These are phyloP conservation scores for Comarum palustre DNA, from an alignment of 306 rosid species.

Conservation along the genomic window DNA sequence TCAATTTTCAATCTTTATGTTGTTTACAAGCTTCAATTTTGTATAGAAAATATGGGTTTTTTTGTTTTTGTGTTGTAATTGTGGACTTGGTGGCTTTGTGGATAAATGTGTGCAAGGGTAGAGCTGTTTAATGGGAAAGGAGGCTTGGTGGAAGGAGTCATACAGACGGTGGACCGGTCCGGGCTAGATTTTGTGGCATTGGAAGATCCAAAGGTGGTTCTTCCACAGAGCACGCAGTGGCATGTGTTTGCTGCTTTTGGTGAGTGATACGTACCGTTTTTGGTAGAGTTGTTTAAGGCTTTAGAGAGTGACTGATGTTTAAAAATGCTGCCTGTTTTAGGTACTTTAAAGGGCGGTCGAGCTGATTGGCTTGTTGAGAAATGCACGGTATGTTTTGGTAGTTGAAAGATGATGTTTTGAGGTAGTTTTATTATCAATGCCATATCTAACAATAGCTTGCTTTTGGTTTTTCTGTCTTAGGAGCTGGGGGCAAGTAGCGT, in stretches of 20 bases:
- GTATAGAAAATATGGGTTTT: background rate
- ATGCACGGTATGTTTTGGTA: conserved; percentile 63
- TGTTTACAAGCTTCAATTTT: background rate
- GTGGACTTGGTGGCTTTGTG: conserved; percentile 21
- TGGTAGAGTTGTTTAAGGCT: conserved; percentile 16
- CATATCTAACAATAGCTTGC: conserved; percentile 12
- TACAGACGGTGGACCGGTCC: conserved; percentile 49
- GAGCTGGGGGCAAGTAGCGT: conserved; percentile 90
- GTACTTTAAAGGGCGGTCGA: conserved; percentile 89
- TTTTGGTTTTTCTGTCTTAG: conserved; percentile 40
- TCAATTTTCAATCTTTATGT: background rate
- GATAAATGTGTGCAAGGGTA: conserved; percentile 59
- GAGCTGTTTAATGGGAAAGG: conserved; percentile 95
- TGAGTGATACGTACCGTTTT: conserved; percentile 29
- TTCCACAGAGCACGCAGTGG: conserved; percentile 58
- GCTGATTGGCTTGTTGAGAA: conserved; percentile 97
- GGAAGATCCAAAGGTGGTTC: conserved; percentile 59
- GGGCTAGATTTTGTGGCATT: conserved; percentile 72
- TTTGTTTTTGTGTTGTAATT: background rate
- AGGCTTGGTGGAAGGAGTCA: conserved; percentile 67
- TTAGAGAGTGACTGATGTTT: too few relatives aligned
- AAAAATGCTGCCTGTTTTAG: too few relatives aligned
- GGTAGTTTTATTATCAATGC: background rate
- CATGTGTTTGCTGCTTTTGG: conserved; percentile 83
- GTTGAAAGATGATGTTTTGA: conserved; percentile 18